phyloP scores from a whole-genome alignment of 768 basidiomycete genomes.

The Suillus fuscotomentosus region DNA sequence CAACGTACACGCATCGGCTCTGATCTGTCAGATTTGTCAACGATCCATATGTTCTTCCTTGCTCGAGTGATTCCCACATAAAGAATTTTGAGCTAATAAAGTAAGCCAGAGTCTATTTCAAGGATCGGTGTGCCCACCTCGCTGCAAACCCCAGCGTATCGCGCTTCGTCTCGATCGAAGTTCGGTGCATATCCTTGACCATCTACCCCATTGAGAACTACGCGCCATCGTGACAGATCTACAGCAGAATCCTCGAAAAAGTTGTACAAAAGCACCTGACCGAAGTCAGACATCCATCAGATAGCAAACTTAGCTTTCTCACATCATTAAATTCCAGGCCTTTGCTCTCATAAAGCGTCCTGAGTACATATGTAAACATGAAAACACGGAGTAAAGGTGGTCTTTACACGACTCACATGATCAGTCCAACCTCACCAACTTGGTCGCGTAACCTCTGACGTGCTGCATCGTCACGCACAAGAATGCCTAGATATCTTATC shows the following conservation, averaged over 20 bases:
- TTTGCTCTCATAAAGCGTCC: constrained; percentile 34
- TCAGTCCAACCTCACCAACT: constrained; percentile 56
- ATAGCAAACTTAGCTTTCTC: not conserved
- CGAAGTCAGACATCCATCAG: not conserved
- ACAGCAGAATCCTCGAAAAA: constrained; percentile 67
- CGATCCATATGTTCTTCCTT: constrained; percentile 69
- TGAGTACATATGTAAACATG: constrained; percentile 2
- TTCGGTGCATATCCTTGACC: constrained; percentile 36
- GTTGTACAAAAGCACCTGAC: constrained; percentile 68
- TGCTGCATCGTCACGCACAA: constrained; percentile 63
- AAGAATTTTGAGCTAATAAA: constrained; percentile 54
- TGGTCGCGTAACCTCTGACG: constrained; percentile 44
- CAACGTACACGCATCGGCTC: constrained; percentile 55
- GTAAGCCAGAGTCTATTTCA: not conserved
- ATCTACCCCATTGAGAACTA: constrained; percentile 45
- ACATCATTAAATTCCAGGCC: constrained; percentile 26
- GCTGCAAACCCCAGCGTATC: constrained; percentile 53
- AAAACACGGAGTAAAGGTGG: not conserved
- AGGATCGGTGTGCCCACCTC: constrained; percentile 40
- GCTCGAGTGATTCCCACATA: constrained; percentile 74
- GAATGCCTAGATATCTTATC: constrained; percentile 47
- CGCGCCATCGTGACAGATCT: constrained; percentile 55
- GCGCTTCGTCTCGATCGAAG: constrained; percentile 42
- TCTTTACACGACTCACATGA: constrained; percentile 46
- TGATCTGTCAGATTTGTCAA: constrained; percentile 55